Evolutionary conservation across 139 green algal species (phyloP).

Genomic region (Tetraselmis chui): DNA sequence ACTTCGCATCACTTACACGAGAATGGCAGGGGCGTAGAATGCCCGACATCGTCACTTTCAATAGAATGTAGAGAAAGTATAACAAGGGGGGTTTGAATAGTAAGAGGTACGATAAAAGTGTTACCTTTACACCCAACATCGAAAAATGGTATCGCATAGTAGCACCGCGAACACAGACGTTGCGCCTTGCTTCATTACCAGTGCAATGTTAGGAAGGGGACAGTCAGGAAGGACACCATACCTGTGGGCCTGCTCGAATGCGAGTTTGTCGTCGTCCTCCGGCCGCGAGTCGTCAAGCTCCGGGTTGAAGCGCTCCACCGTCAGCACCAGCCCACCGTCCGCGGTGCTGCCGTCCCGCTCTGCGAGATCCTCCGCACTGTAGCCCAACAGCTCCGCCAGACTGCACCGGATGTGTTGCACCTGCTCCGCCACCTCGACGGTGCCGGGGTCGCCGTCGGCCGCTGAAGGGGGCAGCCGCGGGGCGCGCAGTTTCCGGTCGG

Average conservation of each 20-base stretch:
- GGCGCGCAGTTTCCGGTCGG: neutral
- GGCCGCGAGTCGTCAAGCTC: neutral
- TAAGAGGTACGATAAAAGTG: too few species aligned
- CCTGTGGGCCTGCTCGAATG: neutral
- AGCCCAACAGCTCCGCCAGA: neutral
- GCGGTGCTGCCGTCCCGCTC: neutral
- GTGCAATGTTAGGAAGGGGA: too few species aligned
- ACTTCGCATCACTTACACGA: too few species aligned
- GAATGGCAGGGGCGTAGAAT: too few species aligned
- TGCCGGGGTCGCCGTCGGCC: neutral
- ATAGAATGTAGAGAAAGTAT: too few species aligned
- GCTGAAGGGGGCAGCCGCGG: neutral
- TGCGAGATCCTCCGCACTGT: neutral
- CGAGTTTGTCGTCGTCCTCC: neutral
- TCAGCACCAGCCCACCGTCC: neutral
- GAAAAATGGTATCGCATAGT: too few species aligned
- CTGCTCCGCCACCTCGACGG: neutral
- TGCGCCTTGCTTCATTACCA: too few species aligned
- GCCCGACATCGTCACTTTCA: too few species aligned
- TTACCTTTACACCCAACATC: too few species aligned
- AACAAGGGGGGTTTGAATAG: too few species aligned
- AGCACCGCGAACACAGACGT: too few species aligned
- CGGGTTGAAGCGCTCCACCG: neutral
- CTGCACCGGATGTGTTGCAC: neutral
- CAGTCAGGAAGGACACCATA: too few species aligned